phyloP scores from a whole-genome alignment of 805 yeast genomes.

The Ogataea paradorogensis region DNA sequence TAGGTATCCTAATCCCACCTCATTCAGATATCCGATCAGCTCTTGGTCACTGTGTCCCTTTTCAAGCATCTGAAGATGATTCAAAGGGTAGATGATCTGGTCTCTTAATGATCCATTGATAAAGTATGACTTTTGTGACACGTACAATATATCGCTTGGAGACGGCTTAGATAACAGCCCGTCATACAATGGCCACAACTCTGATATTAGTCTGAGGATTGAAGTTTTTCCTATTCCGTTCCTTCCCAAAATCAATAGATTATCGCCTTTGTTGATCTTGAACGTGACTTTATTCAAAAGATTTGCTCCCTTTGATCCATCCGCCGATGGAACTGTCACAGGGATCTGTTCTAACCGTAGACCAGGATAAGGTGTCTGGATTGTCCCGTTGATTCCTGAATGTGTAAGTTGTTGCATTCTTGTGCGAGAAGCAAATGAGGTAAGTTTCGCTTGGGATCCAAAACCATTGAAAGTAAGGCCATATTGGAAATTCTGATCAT shows the following conservation, averaged over 20 bases:
- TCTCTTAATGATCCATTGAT: slow-evolving; percentile 80
- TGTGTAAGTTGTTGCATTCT: slow-evolving; percentile 16
- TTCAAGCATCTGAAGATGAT: slow-evolving; percentile 72
- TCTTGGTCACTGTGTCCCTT: slow-evolving; percentile 69
- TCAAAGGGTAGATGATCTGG: slow-evolving; percentile 84
- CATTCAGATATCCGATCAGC: slow-evolving; percentile 61
- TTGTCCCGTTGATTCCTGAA: slow-evolving; percentile 69
- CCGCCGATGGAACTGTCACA: slow-evolving; percentile 67
- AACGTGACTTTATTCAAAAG: slow-evolving; percentile 63
- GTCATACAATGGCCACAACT: slow-evolving; percentile 85
- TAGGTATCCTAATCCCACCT: slow-evolving; percentile 79
- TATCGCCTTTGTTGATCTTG: slow-evolving; percentile 59
- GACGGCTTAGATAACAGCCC: slow-evolving; percentile 81
- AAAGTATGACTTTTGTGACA: slow-evolving; percentile 87
- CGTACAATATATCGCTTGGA: slow-evolving; percentile 63
- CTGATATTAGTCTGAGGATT: slow-evolving; percentile 77
- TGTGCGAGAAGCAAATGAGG: slow-evolving; percentile 32
- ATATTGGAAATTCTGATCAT: slow-evolving; percentile 55
- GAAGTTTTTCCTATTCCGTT: slow-evolving; percentile 92
- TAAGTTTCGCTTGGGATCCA: slow-evolving; percentile 29
- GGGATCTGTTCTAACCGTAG: slow-evolving; percentile 80
- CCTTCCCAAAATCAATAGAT: slow-evolving; percentile 76
- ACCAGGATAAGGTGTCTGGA: slow-evolving; percentile 75
- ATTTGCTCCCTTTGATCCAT: slow-evolving; percentile 57
- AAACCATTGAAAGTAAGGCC: slow-evolving; percentile 35